Conservation (phyloP, 116 monocot species). For the Papilionanthe hybrid region DNA sequence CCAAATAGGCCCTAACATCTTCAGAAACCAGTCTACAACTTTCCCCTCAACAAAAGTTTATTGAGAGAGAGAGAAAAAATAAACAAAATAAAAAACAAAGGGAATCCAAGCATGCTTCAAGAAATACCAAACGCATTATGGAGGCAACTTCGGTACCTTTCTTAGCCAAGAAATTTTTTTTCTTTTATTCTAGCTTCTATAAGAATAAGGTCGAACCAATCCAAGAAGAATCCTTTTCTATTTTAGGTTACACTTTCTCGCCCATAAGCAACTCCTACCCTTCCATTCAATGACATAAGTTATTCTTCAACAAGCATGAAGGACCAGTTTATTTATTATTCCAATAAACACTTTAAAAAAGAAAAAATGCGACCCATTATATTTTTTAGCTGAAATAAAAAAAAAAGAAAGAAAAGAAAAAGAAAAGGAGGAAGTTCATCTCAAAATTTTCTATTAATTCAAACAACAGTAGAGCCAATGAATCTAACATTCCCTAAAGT, state of each 20-base stretch:
- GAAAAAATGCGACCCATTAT: background rate
- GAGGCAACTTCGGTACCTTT: background rate
- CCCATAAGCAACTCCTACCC: background rate
- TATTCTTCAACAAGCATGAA: conserved; percentile 2
- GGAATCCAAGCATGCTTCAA: background rate
- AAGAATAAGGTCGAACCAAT: background rate
- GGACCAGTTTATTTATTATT: background rate
- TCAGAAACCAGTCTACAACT: background rate
- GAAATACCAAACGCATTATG: background rate
- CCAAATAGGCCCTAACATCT: background rate
- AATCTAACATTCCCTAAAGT: background rate
- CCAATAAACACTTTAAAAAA: background rate
- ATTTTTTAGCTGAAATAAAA: background rate
- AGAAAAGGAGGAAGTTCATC: background rate
- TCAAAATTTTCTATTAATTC: background rate
- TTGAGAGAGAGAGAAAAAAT: no score
- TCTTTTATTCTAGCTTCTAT: background rate
- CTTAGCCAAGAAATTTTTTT: background rate
- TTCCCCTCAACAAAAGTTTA: no score
- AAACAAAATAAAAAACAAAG: no score
- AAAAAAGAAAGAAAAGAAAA: background rate
- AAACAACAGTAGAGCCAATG: background rate
- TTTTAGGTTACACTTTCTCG: background rate
- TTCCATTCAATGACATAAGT: background rate
- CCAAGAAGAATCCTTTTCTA: background rate